Percentiles rank a stretch among this genome's conserved stretches.
These are phyloP conservation scores for Leccinum uliginosum DNA, from an alignment of 768 basidiomycete genomes.

Conservation along the genomic window DNA sequence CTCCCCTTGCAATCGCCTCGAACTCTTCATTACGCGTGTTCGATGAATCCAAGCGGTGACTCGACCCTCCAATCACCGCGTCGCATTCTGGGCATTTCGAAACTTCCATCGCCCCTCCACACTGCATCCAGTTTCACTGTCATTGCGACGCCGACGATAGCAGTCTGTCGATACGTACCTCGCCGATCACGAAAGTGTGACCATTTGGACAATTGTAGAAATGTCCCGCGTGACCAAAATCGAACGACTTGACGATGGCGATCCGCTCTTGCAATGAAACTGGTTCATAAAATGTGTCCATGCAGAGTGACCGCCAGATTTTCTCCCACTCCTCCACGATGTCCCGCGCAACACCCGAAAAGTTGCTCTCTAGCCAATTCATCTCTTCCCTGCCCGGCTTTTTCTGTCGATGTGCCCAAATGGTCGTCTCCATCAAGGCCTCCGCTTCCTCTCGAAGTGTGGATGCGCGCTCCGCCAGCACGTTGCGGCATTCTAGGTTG, in stretches of 20 bases:
- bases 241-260: conserved; percentile 45
- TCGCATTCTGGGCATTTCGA: conserved; percentile 56
- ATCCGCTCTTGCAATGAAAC: conserved; percentile 52
- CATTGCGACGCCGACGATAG: not conserved
- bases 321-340: conserved; percentile 47
- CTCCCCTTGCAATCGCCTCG: conserved; percentile 36
- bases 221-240: conserved; percentile 48
- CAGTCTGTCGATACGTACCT: conserved; percentile 32
- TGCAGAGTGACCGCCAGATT: conserved; percentile 36
- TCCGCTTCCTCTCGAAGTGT: conserved; percentile 8
- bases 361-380: conserved; percentile 44
- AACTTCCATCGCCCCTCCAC: conserved; percentile 50
- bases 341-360: conserved; percentile 29
- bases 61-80: conserved; percentile 46
- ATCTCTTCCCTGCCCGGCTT: conserved; percentile 20
- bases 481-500: conserved; percentile 13
- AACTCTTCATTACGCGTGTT: conserved; percentile 48
- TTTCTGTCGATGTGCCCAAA: conserved; percentile 17
- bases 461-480: conserved; percentile 20
- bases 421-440: conserved; percentile 2
- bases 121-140: conserved; percentile 35
- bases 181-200: conserved; percentile 55
- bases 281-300: conserved; percentile 46
- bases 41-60: conserved; percentile 37
- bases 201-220: conserved; percentile 55